These are phyloP conservation scores for Pichia sp. DNA, from an alignment of 1,139 yeast species.

Conservation along the genomic window DNA sequence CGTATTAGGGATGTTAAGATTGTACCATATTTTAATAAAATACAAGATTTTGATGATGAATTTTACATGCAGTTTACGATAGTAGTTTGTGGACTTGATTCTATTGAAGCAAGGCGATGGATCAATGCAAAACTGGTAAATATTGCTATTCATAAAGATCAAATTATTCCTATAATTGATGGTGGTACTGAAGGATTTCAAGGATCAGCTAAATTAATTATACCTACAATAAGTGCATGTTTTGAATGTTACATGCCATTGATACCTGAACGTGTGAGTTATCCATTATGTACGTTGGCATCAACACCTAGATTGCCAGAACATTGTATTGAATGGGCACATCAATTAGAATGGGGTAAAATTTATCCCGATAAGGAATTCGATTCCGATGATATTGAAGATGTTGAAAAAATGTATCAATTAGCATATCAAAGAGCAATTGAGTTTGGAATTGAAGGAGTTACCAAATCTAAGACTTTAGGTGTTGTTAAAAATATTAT, in stretches of 20 bases:
- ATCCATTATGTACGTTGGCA: conserved; percentile 92
- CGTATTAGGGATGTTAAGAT: conserved; percentile 46
- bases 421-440: conserved; percentile 55
- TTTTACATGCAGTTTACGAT: conserved; percentile 68
- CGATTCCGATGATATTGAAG: conserved; percentile 66
- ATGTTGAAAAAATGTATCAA: conserved; percentile 60
- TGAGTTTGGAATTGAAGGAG: conserved; percentile 62
- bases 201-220: conserved; percentile 84
- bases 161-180: conserved; percentile 76
- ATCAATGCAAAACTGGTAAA: conserved; percentile 70
- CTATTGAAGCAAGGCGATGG: conserved; percentile 89
- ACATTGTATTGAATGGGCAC: conserved; percentile 92
- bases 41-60: conserved; percentile 62
- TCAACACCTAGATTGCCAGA: conserved; percentile 91
- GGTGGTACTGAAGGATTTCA: conserved; percentile 96
- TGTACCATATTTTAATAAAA: conserved; percentile 54
- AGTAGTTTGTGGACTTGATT: conserved; percentile 83
- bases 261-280: conserved; percentile 62
- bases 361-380: conserved; percentile 41
- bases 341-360: conserved; percentile 69
- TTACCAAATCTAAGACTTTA: conserved; percentile 63
- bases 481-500: conserved; percentile 91
- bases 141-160: conserved; percentile 25
- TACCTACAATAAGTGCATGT: conserved; percentile 83
- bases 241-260: conserved; percentile 87